These are phyloP conservation scores for Spinellus fusiger DNA, from an alignment of 192 early-diverging fungal genomes.

Conservation along the genomic window DNA sequence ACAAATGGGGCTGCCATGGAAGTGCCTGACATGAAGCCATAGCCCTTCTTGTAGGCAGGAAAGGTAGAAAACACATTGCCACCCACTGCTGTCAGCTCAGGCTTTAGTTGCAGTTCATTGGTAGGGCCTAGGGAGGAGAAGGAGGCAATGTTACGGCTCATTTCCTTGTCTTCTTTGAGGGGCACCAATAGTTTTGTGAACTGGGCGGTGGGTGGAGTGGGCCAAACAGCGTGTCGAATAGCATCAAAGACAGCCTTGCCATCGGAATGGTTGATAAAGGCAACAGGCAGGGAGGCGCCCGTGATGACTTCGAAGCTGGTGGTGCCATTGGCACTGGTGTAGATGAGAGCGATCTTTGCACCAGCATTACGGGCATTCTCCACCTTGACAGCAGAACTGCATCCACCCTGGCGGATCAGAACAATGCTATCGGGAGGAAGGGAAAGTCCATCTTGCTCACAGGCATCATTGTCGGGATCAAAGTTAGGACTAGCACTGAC, in stretches of 20 bases:
- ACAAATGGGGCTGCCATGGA: slow-evolving; percentile 52
- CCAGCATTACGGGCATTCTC: slow-evolving; percentile 51
- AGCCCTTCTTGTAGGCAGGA: slow-evolving; percentile 32
- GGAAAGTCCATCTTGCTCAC: slow-evolving; percentile 31
- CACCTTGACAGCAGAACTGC: slow-evolving; percentile 53
- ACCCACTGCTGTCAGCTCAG: slow-evolving; percentile 46
- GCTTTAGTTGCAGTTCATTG: slow-evolving; percentile 56
- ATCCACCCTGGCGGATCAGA: slow-evolving; percentile 61
- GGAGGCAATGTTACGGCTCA: slow-evolving; percentile 36
- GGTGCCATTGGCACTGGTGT: slow-evolving; percentile 31
- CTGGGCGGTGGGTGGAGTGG: background rate
- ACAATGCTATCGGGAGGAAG: slow-evolving; percentile 39
- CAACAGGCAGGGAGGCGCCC: slow-evolving; percentile 8
- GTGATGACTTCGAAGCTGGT: slow-evolving; percentile 4
- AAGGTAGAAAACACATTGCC: slow-evolving; percentile 46
- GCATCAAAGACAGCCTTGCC: background rate
- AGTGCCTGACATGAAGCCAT: slow-evolving; percentile 43
- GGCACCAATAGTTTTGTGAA: slow-evolving; percentile 9
- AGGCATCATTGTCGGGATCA: slow-evolving; percentile 46
- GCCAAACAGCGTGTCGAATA: background rate
- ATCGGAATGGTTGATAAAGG: slow-evolving; percentile 9
- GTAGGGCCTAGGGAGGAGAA: slow-evolving; percentile 73
- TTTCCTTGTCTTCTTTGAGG: background rate
- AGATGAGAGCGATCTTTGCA: slow-evolving; percentile 57
- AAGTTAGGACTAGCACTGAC: slow-evolving; percentile 35